Base-by-base conservation (phyloP, 2,329 filamentous ascomycete species). In the Cordyceps cicadae region DNA sequence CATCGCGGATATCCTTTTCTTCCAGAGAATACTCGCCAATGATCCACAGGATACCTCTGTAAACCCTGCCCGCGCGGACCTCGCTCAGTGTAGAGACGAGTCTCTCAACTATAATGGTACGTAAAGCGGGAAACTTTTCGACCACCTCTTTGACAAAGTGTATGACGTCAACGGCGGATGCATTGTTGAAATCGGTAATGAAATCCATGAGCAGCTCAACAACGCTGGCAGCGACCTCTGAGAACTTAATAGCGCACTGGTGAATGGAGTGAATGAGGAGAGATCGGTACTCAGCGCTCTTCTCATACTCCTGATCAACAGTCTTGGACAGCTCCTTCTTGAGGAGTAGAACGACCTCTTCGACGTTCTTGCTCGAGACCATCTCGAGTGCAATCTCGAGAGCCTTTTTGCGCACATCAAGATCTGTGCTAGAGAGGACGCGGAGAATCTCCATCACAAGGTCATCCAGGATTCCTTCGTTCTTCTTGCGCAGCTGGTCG, bases 241-340 rank as follows among this genome's bases (percentile, higher is more conserved):
- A 97, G 79, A 97, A 97, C 72, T 96, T 97, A 81, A 99, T 97
- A 68, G 94, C 94, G 74, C 94, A 97, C 73, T 95, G 92, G 74
- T 99, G 94, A 70, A 99, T 99, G 43, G 92, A 91, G 74, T 97
- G 92, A 67, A 99, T 97, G 63, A 99, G 82, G 9, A 99, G 83
- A 70, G 95, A 92, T 67, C 94, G 89, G 75, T 97, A 97, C 75
- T 96, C 92, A 71, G 86, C 86, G 76, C 95, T 96, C 85, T 97
- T 97, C 79, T 99, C 94, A 76, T 97, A 97, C 74, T 97, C 92
- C 74, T 97, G 92, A 70, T 99, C 92, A 49, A 97, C 91, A 0
- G 94, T 99, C 82, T 97, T 99, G 64, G 91, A 87, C 32, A 99
- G 84, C 72, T 99, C 94, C 75, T 99, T 99, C 80, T 99, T 99